Evolutionary conservation across 2,329 filamentous ascomycete species (phyloP).

Genomic region (Pochonia chlamydosporia): DNA sequence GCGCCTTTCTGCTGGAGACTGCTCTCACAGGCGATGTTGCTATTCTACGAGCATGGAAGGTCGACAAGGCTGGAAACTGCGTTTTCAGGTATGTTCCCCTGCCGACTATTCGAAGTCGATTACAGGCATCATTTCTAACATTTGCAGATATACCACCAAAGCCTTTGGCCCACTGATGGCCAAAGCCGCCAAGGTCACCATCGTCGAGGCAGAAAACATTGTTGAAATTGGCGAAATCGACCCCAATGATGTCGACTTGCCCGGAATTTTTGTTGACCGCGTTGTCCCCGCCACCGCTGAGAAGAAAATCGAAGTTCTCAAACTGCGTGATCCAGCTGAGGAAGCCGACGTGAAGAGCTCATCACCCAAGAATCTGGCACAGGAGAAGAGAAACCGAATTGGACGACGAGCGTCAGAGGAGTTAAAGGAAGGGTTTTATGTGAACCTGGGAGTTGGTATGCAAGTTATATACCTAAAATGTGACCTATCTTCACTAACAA

Average conservation of each 20-base stretch:
- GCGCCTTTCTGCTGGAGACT: slow-evolving; percentile 71
- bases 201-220: slow-evolving; percentile 82
- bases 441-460: slow-evolving; percentile 66
- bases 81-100: slow-evolving; percentile 56
- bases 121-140: background rate
- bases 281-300: slow-evolving; percentile 67
- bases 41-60: slow-evolving; percentile 71
- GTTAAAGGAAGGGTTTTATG: slow-evolving; percentile 73
- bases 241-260: slow-evolving; percentile 70
- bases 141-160: slow-evolving; percentile 60
- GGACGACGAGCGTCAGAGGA: slow-evolving; percentile 73
- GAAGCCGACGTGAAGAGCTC: slow-evolving; percentile 29
- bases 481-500: background rate
- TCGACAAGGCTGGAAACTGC: slow-evolving; percentile 71
- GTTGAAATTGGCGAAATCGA: slow-evolving; percentile 68
- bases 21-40: slow-evolving; percentile 71
- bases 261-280: slow-evolving; percentile 77
- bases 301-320: slow-evolving; percentile 68
- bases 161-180: slow-evolving; percentile 73
- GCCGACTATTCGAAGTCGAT: too few relatives aligned
- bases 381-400: slow-evolving; percentile 61
- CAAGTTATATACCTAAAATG: background rate
- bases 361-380: slow-evolving; percentile 37
- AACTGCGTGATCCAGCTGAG: slow-evolving; percentile 37
- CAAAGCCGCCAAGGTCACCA: slow-evolving; percentile 70